phyloP scores from a whole-genome alignment of 345 rosid genomes.

The Hibiscus mutabilis region DNA sequence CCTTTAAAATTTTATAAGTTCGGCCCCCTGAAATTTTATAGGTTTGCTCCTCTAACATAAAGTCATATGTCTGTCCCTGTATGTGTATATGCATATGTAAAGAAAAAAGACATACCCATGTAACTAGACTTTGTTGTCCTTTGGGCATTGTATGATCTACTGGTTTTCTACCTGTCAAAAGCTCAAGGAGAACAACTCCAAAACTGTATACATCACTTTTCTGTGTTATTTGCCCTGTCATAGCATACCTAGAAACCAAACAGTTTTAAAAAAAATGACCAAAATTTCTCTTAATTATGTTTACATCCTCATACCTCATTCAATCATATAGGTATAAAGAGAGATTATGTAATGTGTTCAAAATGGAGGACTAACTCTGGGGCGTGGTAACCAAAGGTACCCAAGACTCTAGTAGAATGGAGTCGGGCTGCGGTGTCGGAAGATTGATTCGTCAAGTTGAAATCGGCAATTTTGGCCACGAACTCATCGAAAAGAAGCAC shows the following conservation, averaged over 20 bases:
- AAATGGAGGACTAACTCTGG: constrained; percentile 55
- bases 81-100: too few relatives aligned
- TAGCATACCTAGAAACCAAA: constrained; percentile 87
- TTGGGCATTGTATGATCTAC: constrained; percentile 99
- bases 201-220: constrained; percentile 98
- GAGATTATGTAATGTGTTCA: not conserved
- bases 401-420: constrained; percentile 93
- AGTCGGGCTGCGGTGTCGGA: constrained; percentile 88
- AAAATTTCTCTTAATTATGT: not conserved
- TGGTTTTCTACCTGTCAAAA: constrained; percentile 94
- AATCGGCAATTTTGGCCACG: constrained; percentile 79
- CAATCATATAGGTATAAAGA: not conserved
- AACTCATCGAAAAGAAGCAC: constrained; percentile 81
- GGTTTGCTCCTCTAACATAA: too few relatives aligned
- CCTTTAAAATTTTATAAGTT: too few relatives aligned
- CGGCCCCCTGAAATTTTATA: too few relatives aligned
- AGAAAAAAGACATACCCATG: constrained; percentile 57
- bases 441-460: constrained; percentile 77
- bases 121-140: constrained; percentile 98
- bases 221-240: constrained; percentile 97
- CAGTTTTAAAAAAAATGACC: too few relatives aligned
- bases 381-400: constrained; percentile 99
- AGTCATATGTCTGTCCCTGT: too few relatives aligned
- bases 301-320: not conserved
- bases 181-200: constrained; percentile 95